Conservation (phyloP, 179 eudicot species). For the Vitellaria paradoxa region DNA sequence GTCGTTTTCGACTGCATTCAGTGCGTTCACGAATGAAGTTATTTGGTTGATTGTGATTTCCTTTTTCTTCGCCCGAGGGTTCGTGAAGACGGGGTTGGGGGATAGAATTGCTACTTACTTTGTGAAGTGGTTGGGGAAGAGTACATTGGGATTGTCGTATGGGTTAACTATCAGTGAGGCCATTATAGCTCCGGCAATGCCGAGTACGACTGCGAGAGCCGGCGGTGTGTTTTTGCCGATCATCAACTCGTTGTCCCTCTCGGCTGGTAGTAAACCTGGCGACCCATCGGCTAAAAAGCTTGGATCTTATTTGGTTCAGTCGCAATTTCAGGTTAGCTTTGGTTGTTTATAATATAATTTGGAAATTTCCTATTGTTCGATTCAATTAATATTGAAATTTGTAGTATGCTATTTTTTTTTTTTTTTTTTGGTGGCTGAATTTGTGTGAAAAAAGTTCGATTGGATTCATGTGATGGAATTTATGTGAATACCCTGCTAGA, state of each 20-base stretch:
- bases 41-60: slow-evolving; percentile 77
- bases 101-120: slow-evolving; percentile 63
- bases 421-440: too few species aligned
- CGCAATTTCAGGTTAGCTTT: slow-evolving; percentile 60
- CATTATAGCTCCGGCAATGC: slow-evolving; percentile 74
- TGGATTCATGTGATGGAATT: not conserved
- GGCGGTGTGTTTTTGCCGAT: slow-evolving; percentile 77
- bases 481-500: not conserved
- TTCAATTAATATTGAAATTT: not conserved
- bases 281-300: slow-evolving; percentile 44
- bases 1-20: slow-evolving; percentile 47
- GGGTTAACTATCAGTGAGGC: slow-evolving; percentile 61
- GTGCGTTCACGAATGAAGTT: slow-evolving; percentile 60
- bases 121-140: slow-evolving; percentile 61
- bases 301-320: slow-evolving; percentile 57
- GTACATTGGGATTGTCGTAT: slow-evolving; percentile 61
- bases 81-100: slow-evolving; percentile 65
- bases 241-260: slow-evolving; percentile 56
- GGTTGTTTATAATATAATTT: not conserved
- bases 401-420: not conserved
- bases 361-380: not conserved
- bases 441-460: not conserved
- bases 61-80: slow-evolving; percentile 72
- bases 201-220: slow-evolving; percentile 73
- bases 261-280: slow-evolving; percentile 50